Conservation (phyloP, 441 rosid species). For the Codiaeum variegatum region DNA sequence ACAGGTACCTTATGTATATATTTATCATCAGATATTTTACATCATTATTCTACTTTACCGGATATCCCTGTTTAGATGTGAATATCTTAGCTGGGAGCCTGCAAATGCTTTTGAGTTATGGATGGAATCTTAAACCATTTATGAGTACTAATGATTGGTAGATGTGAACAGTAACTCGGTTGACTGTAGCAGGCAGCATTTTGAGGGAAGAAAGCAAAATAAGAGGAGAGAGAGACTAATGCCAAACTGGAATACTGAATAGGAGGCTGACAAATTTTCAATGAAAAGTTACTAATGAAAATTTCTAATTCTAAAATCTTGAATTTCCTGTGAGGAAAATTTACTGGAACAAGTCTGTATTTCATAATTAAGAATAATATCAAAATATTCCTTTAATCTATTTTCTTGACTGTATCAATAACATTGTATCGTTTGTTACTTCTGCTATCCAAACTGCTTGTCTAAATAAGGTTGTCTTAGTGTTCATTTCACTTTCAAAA, state of each 20-base stretch:
- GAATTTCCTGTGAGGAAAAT: not conserved
- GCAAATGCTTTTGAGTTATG: not conserved
- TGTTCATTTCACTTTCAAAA: not conserved
- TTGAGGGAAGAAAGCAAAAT: not conserved
- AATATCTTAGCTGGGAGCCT: not conserved
- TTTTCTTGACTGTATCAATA: not conserved
- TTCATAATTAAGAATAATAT: not conserved
- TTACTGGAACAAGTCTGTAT: too few species aligned
- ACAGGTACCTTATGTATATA: constrained; percentile 47
- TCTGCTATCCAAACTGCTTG: not conserved
- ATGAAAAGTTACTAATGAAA: not conserved
- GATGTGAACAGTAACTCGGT: not conserved
- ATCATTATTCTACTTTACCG: not conserved
- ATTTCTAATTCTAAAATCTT: not conserved
- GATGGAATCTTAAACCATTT: not conserved
- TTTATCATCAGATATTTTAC: not conserved
- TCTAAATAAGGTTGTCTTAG: not conserved
- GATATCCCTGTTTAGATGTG: not conserved
- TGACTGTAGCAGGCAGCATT: not conserved
- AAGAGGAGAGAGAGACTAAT: not conserved
- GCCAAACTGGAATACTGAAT: not conserved
- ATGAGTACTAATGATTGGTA: not conserved
- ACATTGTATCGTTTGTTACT: not conserved
- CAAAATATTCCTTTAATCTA: not conserved
- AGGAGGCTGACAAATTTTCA: too few species aligned